Base-by-base conservation (phyloP, 768 basidiomycete species). In the Leccinum incarnatum region DNA sequence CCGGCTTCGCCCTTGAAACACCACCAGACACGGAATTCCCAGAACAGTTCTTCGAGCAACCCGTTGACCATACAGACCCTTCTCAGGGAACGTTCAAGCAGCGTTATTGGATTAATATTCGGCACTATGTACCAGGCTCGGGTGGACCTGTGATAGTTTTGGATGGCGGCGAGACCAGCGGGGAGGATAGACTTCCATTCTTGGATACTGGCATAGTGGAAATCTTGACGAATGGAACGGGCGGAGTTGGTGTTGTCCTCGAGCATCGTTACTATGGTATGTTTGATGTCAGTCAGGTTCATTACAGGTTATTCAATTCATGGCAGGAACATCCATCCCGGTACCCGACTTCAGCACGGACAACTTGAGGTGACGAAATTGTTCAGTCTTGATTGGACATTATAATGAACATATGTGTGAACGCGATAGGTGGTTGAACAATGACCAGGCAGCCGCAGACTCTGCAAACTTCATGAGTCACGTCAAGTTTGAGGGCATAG, bases 141-240 rank as follows among this genome's bases (percentile, higher is more conserved):
- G 85, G 86, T 47, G 90, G 86, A 2, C 96, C 95, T 0, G 92
- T 98, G 21, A 88, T 93, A 64, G 84, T 98, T 2, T 75, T 98
- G 21, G 96, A 98, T 72, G 93, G 93, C 1, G 96, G 96, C 15
- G 96, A 98, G 75, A 96, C 93, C 4, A 88, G 83, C 61, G 96
- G 93, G 19, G 85, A 84, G 72, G 83, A 89, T 42, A 64, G 85
- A 46, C 56, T 79, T 47, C 76, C 75, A 23, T 81, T 78, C 67
- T 66, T 79, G 62, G 87, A 91, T 61, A 88, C 83, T 0, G 91
- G 95, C 2, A 95, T 98, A 62, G 82, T 90, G 6, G 89, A 93
- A 48, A 95, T 97, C 58, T 77, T 98, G 56, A 79, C 91, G 2
- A 86, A 83, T 56, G 88, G 88, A 19, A 96, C 93, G 0, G 83